Conservation (phyloP, 139 green algal species). For the Tetratostichococcus sp. region DNA sequence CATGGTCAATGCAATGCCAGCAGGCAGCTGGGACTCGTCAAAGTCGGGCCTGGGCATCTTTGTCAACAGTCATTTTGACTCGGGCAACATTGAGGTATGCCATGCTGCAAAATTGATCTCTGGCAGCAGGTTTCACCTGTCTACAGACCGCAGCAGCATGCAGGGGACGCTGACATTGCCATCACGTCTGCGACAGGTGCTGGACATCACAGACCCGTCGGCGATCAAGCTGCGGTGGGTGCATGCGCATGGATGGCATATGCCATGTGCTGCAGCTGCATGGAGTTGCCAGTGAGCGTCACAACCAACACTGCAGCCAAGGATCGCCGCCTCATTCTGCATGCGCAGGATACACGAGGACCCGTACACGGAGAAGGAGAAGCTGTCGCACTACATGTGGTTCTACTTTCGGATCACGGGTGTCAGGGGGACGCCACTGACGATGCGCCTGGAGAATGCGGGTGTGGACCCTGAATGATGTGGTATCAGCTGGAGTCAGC, state of each 20-base stretch:
- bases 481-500: too few species aligned
- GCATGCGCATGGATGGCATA: too few species aligned
- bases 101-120: too few species aligned
- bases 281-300: too few species aligned
- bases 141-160: too few species aligned
- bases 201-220: slow-evolving; percentile 16
- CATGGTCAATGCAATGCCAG: too few species aligned
- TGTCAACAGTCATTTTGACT: slow-evolving; percentile 37
- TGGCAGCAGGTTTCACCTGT: too few species aligned
- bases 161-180: too few species aligned
- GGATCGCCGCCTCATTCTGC: background rate
- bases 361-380: background rate
- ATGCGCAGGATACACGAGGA: slow-evolving; percentile 1
- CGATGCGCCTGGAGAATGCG: slow-evolving; percentile 54
- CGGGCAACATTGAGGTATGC: slow-evolving; percentile 55
- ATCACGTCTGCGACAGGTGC: slow-evolving; percentile 8
- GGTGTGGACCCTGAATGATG: slow-evolving; percentile 3
- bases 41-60: slow-evolving; percentile 1
- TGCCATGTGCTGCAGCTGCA: too few species aligned
- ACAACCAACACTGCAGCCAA: too few species aligned
- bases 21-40: background rate
- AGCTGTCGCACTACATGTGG: slow-evolving; percentile 28
- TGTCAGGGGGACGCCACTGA: slow-evolving; percentile 19
- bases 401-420: slow-evolving; percentile 67
- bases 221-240: slow-evolving; percentile 28